These are phyloP conservation scores for Coccomyxa subellipsoidea DNA, from an alignment of 163 green algal genomes.

Conservation along the genomic window DNA sequence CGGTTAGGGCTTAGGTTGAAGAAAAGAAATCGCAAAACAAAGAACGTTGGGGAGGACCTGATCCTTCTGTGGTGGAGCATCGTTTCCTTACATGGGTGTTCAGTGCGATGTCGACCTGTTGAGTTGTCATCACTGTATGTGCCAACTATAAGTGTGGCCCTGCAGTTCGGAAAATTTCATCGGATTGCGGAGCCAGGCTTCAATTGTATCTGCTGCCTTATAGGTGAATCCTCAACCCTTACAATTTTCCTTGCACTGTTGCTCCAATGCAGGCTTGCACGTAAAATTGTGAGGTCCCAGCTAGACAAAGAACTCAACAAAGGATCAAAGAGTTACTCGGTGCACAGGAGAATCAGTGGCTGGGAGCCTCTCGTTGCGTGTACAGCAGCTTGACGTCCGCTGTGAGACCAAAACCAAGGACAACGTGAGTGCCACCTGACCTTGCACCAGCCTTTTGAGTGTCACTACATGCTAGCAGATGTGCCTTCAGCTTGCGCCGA, in stretches of 20 bases:
- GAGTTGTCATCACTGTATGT: too few relatives aligned
- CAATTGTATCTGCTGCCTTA: constrained; percentile 63
- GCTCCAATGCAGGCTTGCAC: too few relatives aligned
- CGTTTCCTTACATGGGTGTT: too few relatives aligned
- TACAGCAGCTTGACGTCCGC: constrained; percentile 84
- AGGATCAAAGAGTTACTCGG: not conserved
- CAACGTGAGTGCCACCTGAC: not conserved
- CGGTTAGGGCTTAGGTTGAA: not conserved
- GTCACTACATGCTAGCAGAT: not conserved
- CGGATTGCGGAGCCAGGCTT: constrained; percentile 58
- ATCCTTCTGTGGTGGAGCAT: too few relatives aligned
- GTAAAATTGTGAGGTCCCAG: too few relatives aligned
- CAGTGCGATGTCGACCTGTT: too few relatives aligned
- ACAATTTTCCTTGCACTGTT: too few relatives aligned
- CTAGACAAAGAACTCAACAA: too few relatives aligned
- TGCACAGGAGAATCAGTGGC: constrained; percentile 60
- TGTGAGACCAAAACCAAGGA: constrained; percentile 89
- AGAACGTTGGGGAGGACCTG: too few relatives aligned
- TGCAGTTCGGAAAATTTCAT: constrained; percentile 73
- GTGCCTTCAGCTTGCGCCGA: too few relatives aligned
- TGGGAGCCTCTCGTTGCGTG: constrained; percentile 63
- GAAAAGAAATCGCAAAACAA: too few relatives aligned
- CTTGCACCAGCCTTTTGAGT: not conserved
- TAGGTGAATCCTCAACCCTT: constrained; percentile 13
- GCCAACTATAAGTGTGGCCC: constrained; percentile 13